These are phyloP conservation scores for Acacia concinna DNA, from an alignment of 331 rosid species.

Conservation along the genomic window DNA sequence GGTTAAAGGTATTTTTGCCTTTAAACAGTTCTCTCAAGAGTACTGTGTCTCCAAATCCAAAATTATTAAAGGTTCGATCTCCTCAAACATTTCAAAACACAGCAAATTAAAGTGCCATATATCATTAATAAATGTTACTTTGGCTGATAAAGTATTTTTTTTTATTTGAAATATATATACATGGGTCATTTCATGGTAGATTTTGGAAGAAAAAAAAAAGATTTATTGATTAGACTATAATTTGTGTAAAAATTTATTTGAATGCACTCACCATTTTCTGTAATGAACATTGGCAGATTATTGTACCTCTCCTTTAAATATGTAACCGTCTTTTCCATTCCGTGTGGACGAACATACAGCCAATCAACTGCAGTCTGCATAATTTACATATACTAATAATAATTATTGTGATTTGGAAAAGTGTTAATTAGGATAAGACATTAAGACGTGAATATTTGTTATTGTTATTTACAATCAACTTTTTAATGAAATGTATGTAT, in stretches of 20 bases:
- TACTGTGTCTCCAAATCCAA: too few relatives aligned
- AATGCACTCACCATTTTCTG: slow-evolving; percentile 66
- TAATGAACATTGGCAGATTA: slow-evolving; percentile 65
- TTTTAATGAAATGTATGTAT: slow-evolving; percentile 19
- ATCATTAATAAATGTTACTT: too few relatives aligned
- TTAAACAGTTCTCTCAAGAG: too few relatives aligned
- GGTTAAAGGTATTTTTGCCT: too few relatives aligned
- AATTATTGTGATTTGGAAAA: background rate
- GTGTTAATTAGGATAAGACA: background rate
- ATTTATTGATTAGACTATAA: background rate
- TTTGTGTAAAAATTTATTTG: background rate
- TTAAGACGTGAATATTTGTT: background rate
- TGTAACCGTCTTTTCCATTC: slow-evolving; percentile 58
- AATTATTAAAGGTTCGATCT: too few relatives aligned
- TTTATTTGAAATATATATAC: too few relatives aligned
- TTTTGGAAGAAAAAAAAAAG: background rate
- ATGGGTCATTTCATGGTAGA: too few relatives aligned
- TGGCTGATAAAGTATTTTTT: too few relatives aligned
- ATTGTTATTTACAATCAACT: background rate
- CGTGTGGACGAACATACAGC: slow-evolving; percentile 60
- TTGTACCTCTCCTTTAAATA: slow-evolving; percentile 68
- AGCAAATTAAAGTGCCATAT: too few relatives aligned
- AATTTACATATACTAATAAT: background rate
- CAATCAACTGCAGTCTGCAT: slow-evolving; percentile 55
- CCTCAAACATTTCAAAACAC: too few relatives aligned